Percentiles rank a stretch among this genome's conserved stretches.
Conservation (phyloP, 257 asterid genomes). For the Scutellaria barbata region DNA sequence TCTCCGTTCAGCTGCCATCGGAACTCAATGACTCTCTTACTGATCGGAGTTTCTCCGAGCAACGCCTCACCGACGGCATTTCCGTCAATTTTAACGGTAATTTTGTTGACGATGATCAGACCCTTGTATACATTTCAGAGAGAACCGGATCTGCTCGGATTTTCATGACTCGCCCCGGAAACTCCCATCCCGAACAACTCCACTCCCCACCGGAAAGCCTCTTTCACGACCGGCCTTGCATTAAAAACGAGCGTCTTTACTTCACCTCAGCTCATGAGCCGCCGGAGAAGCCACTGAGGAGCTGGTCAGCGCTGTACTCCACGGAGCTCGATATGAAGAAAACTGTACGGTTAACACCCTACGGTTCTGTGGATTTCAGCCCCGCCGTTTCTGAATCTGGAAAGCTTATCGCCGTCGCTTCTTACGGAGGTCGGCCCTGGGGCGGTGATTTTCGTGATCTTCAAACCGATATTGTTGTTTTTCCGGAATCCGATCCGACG, state of each 20-base stretch:
- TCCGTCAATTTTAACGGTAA: slow-evolving; percentile 75
- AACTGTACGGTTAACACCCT: slow-evolving; percentile 59
- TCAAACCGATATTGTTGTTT: slow-evolving; percentile 66
- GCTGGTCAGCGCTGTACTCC: slow-evolving; percentile 76
- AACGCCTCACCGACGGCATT: slow-evolving; percentile 69
- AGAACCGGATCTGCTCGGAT: slow-evolving; percentile 65
- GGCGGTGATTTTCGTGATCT: slow-evolving; percentile 70
- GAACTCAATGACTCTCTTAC: not conserved
- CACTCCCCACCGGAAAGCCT: slow-evolving; percentile 49
- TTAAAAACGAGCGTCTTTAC: slow-evolving; percentile 49
- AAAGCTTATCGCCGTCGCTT: slow-evolving; percentile 71
- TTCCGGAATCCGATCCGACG: slow-evolving; percentile 49
- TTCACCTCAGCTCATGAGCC: slow-evolving; percentile 70
- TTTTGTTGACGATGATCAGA: slow-evolving; percentile 48
- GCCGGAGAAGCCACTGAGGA: slow-evolving; percentile 51
- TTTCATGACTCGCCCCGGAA: slow-evolving; percentile 42
- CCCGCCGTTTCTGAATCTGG: slow-evolving; percentile 71
- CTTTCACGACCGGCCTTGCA: slow-evolving; percentile 72
- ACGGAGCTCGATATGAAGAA: slow-evolving; percentile 21
- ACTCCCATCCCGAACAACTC: slow-evolving; percentile 40
- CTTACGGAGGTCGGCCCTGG: slow-evolving; percentile 64
- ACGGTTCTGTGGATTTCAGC: slow-evolving; percentile 66
- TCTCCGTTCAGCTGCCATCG: slow-evolving; percentile 53
- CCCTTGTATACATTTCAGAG: slow-evolving; percentile 65
- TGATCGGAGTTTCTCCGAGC: slow-evolving; percentile 35